These are phyloP conservation scores for Myriosclerotinia curreyana DNA, from an alignment of 2,329 filamentous ascomycete species.

Conservation along the genomic window DNA sequence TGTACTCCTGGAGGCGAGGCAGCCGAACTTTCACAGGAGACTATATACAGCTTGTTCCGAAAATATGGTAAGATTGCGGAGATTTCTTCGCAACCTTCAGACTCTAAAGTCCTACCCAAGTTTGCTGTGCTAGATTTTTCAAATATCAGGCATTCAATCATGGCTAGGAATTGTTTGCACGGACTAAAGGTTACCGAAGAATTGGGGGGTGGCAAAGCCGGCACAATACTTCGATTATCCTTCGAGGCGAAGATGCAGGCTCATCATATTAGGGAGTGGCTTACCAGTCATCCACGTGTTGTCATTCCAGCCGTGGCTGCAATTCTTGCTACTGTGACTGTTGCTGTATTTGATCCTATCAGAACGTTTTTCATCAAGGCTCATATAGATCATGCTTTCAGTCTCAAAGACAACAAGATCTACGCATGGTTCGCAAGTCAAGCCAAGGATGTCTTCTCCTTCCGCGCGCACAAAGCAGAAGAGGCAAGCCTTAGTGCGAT, in stretches of 20 bases:
- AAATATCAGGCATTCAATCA: conserved; percentile 45
- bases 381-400: conserved; percentile 76
- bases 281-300: conserved; percentile 72
- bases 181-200: conserved; percentile 70
- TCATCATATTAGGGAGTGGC: conserved; percentile 82
- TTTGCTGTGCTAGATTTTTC: conserved; percentile 79
- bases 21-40: conserved; percentile 80
- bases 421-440: conserved; percentile 80
- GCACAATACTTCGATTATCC: conserved; percentile 75
- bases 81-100: conserved; percentile 75
- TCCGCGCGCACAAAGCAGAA: conserved; percentile 56
- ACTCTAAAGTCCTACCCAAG: conserved; percentile 79
- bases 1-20: conserved; percentile 66
- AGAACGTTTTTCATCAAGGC: conserved; percentile 88
- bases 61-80: conserved; percentile 88
- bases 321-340: conserved; percentile 75
- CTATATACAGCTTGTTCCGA: conserved; percentile 81
- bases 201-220: conserved; percentile 68
- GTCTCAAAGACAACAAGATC: conserved; percentile 67
- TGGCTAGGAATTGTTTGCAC: conserved; percentile 66
- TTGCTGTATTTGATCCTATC: conserved; percentile 90
- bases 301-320: conserved; percentile 82
- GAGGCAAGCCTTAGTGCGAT: conserved; percentile 72
- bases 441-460: conserved; percentile 62
- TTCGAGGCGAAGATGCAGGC: conserved; percentile 78